Conservation (phyloP, 345 rosid species). For the Zanthoxylum bungeanum region DNA sequence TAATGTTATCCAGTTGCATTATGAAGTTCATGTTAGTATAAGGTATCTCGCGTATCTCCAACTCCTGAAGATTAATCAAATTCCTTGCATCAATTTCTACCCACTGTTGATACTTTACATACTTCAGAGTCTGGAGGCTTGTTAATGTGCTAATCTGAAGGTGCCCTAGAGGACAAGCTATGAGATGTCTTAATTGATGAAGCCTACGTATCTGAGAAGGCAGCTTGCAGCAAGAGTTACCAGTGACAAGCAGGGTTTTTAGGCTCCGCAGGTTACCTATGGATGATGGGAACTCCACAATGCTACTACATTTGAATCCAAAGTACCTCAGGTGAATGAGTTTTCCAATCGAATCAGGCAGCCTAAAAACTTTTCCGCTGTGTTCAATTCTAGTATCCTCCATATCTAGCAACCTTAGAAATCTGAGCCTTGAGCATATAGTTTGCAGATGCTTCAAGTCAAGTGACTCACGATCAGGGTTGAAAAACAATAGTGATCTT, state of each 20-base stretch:
- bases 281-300: slow-evolving; percentile 14
- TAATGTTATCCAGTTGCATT: neutral
- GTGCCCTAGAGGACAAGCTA: neutral
- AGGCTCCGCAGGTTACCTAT: slow-evolving; percentile 17
- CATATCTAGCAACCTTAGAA: slow-evolving; percentile 21
- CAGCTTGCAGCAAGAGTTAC: slow-evolving; percentile 7
- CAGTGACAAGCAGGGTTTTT: neutral
- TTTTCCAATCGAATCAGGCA: slow-evolving; percentile 15
- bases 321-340: slow-evolving; percentile 26
- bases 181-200: slow-evolving; percentile 1
- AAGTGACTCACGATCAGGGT: neutral
- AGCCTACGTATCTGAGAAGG: neutral
- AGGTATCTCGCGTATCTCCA: neutral
- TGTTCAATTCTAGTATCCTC: slow-evolving; percentile 16
- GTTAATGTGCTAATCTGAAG: neutral
- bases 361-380: slow-evolving; percentile 1
- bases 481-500: slow-evolving; percentile 17
- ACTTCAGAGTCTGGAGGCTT: neutral
- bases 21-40: neutral
- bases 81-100: neutral
- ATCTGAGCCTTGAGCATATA: neutral
- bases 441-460: neutral
- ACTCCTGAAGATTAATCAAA: neutral
- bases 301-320: slow-evolving; percentile 16
- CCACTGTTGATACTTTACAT: neutral